Conservation (phyloP, 2,329 filamentous ascomycete species). For the Colletotrichum phormii region DNA sequence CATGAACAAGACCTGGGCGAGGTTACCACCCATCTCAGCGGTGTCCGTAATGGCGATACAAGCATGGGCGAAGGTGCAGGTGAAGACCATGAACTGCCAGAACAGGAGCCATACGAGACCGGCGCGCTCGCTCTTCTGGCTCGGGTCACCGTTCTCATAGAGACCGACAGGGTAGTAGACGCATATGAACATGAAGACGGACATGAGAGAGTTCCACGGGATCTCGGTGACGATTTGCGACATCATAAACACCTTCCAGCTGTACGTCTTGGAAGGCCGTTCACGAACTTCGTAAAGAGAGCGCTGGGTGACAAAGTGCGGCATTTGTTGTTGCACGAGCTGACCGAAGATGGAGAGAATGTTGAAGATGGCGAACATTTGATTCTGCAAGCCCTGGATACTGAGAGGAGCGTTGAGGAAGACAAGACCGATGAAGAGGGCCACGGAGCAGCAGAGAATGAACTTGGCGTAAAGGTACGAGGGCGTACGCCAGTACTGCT, state of each 20-base stretch:
- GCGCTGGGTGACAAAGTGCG: constrained; percentile 74
- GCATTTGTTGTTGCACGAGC: constrained; percentile 71
- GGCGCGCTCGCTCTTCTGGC: constrained; percentile 61
- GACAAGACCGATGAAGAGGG: constrained; percentile 73
- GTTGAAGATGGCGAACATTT: constrained; percentile 76
- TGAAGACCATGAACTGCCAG: constrained; percentile 73
- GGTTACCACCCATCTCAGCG: constrained; percentile 72
- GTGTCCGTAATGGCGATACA: constrained; percentile 73
- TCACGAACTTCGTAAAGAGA: constrained; percentile 76
- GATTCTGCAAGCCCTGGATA: constrained; percentile 72
- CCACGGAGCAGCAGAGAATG: constrained; percentile 57
- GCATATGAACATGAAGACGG: constrained; percentile 70
- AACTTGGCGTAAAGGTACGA: constrained; percentile 80
- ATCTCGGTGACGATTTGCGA: constrained; percentile 75
- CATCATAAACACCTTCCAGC: constrained; percentile 74
- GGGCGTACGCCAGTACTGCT: constrained; percentile 83
- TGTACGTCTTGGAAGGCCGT: constrained; percentile 72
- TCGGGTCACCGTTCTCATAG: constrained; percentile 66
- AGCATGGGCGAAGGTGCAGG: constrained; percentile 74
- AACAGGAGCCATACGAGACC: constrained; percentile 73
- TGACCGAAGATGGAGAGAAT: constrained; percentile 73
- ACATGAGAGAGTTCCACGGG: constrained; percentile 73
- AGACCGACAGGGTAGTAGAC: constrained; percentile 78
- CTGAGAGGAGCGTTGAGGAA: constrained; percentile 69
- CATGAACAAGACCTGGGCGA: constrained; percentile 69